Evolutionary conservation across 192 early-diverging fungal genomes (phyloP), one percentile per base, ranked within the genome.

Genomic region (Podila epigama): DNA sequence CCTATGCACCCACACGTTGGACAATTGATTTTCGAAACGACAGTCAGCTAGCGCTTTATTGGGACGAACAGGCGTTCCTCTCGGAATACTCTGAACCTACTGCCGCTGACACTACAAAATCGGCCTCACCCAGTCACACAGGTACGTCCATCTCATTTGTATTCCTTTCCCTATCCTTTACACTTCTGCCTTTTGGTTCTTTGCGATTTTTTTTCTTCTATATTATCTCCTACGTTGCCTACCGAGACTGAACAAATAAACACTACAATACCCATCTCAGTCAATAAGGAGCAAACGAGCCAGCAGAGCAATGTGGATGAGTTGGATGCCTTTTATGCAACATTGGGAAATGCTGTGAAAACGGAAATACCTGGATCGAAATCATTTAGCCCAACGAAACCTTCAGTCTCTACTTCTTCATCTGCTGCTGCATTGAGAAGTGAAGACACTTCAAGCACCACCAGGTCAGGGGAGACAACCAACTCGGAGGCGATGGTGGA

Each of bases 21-120:
- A 83, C 86, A 1, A 78, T 87, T 25, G 69, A 61, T 22, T 69
- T 79, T 27, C 58, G 65, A 12, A 63, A 52, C 16, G 84, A 80
- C n/a, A 75, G 66, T 25, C 64, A 70, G 11, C 63, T 86, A 25
- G 84, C 73, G 37, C 70, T 81, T 27, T 92, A 92, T 61, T 86
- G 91, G 83, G 91, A 92, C 70, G 80, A 87, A 36, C 75, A 82
- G 27, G 85, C 90, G 15, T 92, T 87, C 53, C 71, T 83, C 10
- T 82, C 70, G n/a, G 81, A 68, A 9, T 85, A 80, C 51, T 22
- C 48, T 1, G 61, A 66, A 18, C 69, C 79, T 20, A 51, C 66
- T 11, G 60, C 51, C 29, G 56, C 63, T 25, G 34, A 32, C 5
- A 40, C 42, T 15, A n/a, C n/a, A n/a, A n/a, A n/a, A n/a, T n/a